Percentiles rank a stretch among this genome's conserved stretches.
Conservation (phyloP, 2,329 filamentous ascomycete species). For the Pseudogymnoascus destructans region DNA sequence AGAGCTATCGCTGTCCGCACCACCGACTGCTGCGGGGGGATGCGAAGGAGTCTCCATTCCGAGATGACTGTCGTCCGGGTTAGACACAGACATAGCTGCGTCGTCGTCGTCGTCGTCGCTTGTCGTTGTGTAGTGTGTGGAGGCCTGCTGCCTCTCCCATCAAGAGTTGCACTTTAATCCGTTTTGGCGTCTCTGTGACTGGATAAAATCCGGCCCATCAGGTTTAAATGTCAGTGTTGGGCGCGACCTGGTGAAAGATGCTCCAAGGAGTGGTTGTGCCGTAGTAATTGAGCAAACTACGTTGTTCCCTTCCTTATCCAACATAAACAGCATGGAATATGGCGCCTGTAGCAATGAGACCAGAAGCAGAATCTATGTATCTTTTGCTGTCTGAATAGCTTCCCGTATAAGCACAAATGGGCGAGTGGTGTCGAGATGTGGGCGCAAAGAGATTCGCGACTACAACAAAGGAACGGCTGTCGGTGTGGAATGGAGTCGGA, state of each 20-base stretch:
- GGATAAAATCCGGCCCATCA: not conserved
- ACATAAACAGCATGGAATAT: not conserved
- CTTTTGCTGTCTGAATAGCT: not conserved
- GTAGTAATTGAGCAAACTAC: slow-evolving; percentile 7
- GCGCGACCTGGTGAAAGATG: not conserved
- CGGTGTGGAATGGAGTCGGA: not conserved
- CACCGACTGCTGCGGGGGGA: not conserved
- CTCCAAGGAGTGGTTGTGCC: not conserved
- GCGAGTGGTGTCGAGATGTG: not conserved
- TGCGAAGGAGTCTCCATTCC: not conserved
- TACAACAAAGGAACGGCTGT: not conserved
- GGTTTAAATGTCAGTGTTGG: not conserved
- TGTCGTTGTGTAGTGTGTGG: not conserved
- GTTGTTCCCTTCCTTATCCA: not conserved
- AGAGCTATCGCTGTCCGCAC: not conserved
- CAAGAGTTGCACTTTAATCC: not conserved
- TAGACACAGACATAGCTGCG: not conserved
- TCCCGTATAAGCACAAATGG: not conserved
- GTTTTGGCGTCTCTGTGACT: not conserved
- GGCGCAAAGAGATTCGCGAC: not conserved
- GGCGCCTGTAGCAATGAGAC: not conserved
- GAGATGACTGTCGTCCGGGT: not conserved
- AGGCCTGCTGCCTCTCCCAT: slow-evolving; percentile 1
- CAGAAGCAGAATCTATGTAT: not conserved
- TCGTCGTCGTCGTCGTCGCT: not conserved